A percentile compares a stretch with the other conserved stretches of the same genome.
phyloP scores from a whole-genome alignment of 257 asterid genomes.

The Coffea canephora region DNA sequence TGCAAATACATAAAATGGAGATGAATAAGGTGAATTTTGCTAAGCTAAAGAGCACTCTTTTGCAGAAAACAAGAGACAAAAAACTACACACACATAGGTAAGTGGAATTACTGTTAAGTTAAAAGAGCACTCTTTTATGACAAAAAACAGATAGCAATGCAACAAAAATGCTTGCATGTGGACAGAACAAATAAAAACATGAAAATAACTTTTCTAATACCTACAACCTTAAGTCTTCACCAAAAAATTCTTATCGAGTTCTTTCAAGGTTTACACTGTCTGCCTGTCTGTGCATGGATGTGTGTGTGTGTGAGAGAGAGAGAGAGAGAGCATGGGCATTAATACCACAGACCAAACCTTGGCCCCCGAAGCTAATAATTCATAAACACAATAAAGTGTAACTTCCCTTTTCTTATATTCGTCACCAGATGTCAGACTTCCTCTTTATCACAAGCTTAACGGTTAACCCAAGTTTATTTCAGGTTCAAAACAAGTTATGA shows the following conservation, averaged over 20 bases:
- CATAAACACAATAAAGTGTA: neutral
- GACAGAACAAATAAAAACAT: neutral
- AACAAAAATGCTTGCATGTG: neutral
- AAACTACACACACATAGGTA: neutral
- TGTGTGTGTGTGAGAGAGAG: neutral
- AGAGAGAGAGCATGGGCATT: neutral
- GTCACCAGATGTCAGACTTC: neutral
- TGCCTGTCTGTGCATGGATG: neutral
- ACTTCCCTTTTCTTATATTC: neutral
- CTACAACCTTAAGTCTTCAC: neutral
- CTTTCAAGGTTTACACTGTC: neutral
- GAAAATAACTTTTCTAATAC: neutral
- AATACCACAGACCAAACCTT: neutral
- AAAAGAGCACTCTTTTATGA: neutral
- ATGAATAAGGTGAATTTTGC: neutral
- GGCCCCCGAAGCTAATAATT: neutral
- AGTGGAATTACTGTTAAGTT: neutral
- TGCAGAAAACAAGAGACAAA: neutral
- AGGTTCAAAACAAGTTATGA: neutral
- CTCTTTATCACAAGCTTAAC: neutral
- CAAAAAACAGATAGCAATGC: neutral
- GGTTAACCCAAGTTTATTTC: neutral
- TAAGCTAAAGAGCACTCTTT: neutral
- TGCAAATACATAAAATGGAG: conserved; percentile 28
- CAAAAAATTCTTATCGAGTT: neutral